Evolutionary conservation across 495 filamentous ascomycete genomes (phyloP).

Genomic region (Paragyromitra xinjiangensis): DNA sequence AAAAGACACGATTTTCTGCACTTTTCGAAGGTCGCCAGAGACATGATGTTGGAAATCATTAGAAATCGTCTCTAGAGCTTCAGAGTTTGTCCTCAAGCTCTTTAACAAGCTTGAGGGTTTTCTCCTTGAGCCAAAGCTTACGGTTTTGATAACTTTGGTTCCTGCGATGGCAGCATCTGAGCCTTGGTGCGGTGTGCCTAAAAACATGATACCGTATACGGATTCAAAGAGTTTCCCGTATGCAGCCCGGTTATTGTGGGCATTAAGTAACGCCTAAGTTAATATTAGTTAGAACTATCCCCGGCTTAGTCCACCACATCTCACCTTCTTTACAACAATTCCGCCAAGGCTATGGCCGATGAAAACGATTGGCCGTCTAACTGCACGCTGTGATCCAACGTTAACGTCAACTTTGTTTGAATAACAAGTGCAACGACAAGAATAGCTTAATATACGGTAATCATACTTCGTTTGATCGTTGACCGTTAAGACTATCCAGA

Average conservation of each 20-base stretch:
- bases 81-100: too few species aligned
- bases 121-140: too few species aligned
- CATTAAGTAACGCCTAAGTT: constrained; percentile 10
- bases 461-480: background rate
- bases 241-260: background rate
- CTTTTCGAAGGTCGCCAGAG: too few species aligned
- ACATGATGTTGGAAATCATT: too few species aligned
- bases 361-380: constrained; percentile 10
- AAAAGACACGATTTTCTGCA: too few species aligned
- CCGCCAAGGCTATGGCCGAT: constrained; percentile 7
- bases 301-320: background rate
- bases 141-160: background rate
- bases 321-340: constrained; percentile 13
- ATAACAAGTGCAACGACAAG: too few species aligned
- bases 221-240: background rate
- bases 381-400: background rate
- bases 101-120: too few species aligned
- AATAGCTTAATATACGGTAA: background rate
- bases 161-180: background rate
- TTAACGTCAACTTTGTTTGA: too few species aligned
- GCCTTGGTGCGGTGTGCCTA: constrained; percentile 25
- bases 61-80: too few species aligned
- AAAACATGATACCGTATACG: constrained; percentile 20
- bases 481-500: too few species aligned
- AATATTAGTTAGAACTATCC: background rate